Conservation (phyloP, 139 green algal species). For the Picochlorum sp. region DNA sequence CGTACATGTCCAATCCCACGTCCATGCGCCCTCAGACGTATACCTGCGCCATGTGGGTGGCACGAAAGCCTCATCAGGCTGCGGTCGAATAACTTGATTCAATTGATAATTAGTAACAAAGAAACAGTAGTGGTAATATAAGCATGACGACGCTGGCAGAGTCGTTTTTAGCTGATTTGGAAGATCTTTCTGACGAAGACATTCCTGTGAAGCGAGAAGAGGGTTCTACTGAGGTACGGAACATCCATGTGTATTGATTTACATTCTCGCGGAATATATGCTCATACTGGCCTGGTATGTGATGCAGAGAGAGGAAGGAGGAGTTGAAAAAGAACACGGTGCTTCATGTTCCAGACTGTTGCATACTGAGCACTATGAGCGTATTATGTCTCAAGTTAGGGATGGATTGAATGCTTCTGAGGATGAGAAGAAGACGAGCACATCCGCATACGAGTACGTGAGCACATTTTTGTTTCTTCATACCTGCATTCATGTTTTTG, state of each 20-base stretch:
- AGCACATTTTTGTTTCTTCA: background rate
- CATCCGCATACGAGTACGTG: slow-evolving; percentile 23
- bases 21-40: slow-evolving; percentile 2
- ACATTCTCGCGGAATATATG: background rate
- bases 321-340: too few species aligned
- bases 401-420: background rate
- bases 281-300: too few species aligned
- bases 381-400: slow-evolving; percentile 38
- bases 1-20: slow-evolving; percentile 3
- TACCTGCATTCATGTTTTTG: background rate
- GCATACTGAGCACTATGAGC: slow-evolving; percentile 23
- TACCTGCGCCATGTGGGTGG: slow-evolving; percentile 2
- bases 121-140: background rate
- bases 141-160: slow-evolving; percentile 80
- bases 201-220: background rate
- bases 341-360: too few species aligned
- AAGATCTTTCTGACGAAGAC: slow-evolving; percentile 83
- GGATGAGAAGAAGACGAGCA: background rate
- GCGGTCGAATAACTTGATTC: background rate
- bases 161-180: slow-evolving; percentile 88
- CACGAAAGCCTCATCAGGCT: slow-evolving; percentile 4
- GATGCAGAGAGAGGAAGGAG: too few species aligned
- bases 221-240: background rate
- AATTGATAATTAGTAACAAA: too few species aligned
- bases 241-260: background rate